Conservation (phyloP, 768 basidiomycete genomes). For the Goffeauzyma gilvescens region DNA sequence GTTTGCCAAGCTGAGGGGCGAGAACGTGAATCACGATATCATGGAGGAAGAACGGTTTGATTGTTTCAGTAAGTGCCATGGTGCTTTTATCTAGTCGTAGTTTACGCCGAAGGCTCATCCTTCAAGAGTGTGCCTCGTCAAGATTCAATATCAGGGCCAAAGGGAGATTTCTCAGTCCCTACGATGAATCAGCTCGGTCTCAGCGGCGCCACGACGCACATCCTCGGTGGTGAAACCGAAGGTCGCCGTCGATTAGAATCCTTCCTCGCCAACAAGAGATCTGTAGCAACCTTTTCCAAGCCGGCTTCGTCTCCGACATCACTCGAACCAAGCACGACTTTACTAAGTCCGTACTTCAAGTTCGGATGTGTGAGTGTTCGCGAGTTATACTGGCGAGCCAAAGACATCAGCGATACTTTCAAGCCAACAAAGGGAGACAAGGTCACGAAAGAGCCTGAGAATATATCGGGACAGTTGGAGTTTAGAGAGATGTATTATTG, state of each 20-base stretch:
- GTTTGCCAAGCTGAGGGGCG: constrained; percentile 4
- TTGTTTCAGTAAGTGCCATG: constrained; percentile 22
- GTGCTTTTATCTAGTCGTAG: not conserved
- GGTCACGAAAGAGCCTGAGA: constrained; percentile 28
- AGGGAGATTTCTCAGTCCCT: constrained; percentile 27
- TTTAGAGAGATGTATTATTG: constrained; percentile 33
- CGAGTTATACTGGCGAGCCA: constrained; percentile 30
- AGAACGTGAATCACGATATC: constrained; percentile 13
- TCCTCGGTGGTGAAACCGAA: constrained; percentile 28
- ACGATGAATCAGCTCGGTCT: constrained; percentile 30
- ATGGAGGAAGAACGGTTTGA: constrained; percentile 6
- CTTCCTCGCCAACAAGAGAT: constrained; percentile 17
- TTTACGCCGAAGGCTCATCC: not conserved
- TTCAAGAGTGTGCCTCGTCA: no score
- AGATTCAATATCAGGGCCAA: constrained; percentile 27
- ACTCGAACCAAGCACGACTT: constrained; percentile 28
- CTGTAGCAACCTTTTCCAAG: constrained; percentile 33
- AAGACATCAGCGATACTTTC: constrained; percentile 21
- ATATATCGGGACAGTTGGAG: constrained; percentile 30
- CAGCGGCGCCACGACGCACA: constrained; percentile 16
- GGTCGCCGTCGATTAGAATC: constrained; percentile 21
- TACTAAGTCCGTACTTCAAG: constrained; percentile 29
- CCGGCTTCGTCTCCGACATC: constrained; percentile 31
- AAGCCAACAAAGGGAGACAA: constrained; percentile 14
- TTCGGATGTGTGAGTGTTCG: constrained; percentile 33